These are phyloP conservation scores for Trichosporon faecale DNA, from an alignment of 1,284 basidiomycete genomes.

Conservation along the genomic window DNA sequence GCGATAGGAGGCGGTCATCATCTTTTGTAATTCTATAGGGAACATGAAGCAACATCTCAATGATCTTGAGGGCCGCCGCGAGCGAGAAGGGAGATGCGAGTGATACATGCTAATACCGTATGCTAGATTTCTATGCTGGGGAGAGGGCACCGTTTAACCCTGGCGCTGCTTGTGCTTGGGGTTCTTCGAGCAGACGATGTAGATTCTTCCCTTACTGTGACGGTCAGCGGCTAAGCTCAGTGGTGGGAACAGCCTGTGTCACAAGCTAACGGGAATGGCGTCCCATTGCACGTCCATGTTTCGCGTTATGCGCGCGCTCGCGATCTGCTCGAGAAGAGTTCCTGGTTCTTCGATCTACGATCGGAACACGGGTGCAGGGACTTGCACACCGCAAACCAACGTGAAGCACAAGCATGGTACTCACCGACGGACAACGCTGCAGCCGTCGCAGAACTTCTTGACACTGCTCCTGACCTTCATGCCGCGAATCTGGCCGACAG, in stretches of 20 bases:
- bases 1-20: constrained; percentile 15
- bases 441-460: constrained; percentile 88
- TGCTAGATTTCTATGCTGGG: constrained; percentile 9
- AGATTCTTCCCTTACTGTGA: constrained; percentile 79
- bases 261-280: too few species aligned
- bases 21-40: constrained; percentile 6
- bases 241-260: constrained; percentile 27
- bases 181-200: constrained; percentile 89
- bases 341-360: too few species aligned
- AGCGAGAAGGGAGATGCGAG: not conserved
- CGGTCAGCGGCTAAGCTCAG: constrained; percentile 7
- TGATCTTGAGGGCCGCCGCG: not conserved
- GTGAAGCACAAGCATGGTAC: too few species aligned
- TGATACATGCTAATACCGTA: constrained; percentile 8
- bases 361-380: too few species aligned
- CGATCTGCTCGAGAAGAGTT: too few species aligned
- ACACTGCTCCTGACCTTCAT: constrained; percentile 97
- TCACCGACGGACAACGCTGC: constrained; percentile 67
- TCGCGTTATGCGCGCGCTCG: too few species aligned
- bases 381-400: too few species aligned
- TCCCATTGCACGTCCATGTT: too few species aligned
- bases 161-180: constrained; percentile 81
- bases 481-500: constrained; percentile 57
- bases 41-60: constrained; percentile 4
- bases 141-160: constrained; percentile 13